Percentiles rank a stretch among this genome's conserved stretches.
Conservation (phyloP, 2,329 filamentous ascomycete species). For the Clonostachys rhizophaga region DNA sequence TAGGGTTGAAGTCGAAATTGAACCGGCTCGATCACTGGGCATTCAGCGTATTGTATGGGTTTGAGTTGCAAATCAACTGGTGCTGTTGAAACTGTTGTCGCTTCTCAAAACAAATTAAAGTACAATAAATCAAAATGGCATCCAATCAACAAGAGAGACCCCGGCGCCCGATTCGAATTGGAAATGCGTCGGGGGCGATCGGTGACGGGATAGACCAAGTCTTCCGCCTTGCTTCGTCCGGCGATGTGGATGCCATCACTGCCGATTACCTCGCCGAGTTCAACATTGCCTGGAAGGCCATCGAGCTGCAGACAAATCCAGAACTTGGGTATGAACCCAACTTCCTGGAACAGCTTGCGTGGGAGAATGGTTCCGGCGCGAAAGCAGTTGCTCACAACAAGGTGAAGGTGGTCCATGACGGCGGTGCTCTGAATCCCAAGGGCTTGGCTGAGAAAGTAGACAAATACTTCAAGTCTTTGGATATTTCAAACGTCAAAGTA, state of each 20-base stretch:
- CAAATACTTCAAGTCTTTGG: constrained; percentile 14
- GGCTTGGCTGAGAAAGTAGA: constrained; percentile 13
- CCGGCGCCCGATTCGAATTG: constrained; percentile 11
- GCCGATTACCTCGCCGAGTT: constrained; percentile 31
- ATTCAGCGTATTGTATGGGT: too few species aligned
- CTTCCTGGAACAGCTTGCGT: constrained; percentile 32
- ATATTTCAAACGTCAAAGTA: constrained; percentile 14
- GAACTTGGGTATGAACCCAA: constrained; percentile 23
- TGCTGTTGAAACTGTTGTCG: too few species aligned
- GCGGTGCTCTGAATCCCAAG: constrained; percentile 23
- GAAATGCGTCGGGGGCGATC: constrained; percentile 16
- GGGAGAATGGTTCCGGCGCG: constrained; percentile 18
- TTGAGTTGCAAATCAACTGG: too few species aligned
- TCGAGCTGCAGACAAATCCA: constrained; percentile 14
- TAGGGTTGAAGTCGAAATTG: too few species aligned
- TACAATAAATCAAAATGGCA: neutral
- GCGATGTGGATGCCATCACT: constrained; percentile 21
- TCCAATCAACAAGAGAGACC: neutral
- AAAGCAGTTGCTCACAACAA: constrained; percentile 16
- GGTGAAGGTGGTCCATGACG: constrained; percentile 25
- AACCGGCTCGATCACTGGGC: too few species aligned
- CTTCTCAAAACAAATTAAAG: too few species aligned
- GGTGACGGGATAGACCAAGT: constrained; percentile 16
- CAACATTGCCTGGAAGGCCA: constrained; percentile 40
- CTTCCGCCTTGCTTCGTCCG: constrained; percentile 12